phyloP scores from a whole-genome alignment of 2,329 filamentous ascomycete species.

The Pezicula carpinea region DNA sequence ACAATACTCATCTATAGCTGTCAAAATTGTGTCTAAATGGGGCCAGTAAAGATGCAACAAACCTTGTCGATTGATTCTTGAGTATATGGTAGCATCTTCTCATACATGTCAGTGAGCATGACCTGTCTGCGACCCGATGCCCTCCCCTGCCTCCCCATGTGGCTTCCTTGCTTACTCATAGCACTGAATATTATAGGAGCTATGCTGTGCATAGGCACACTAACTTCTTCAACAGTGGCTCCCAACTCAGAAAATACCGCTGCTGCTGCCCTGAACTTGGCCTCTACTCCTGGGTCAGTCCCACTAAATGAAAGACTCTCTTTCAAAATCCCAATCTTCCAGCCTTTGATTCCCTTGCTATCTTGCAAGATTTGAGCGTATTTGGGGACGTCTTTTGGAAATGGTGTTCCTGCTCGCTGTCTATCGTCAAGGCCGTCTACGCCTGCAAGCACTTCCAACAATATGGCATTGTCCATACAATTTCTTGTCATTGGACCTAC shows the following conservation, averaged over 20 bases:
- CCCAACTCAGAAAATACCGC: conserved; percentile 39
- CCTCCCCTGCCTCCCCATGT: conserved; percentile 11
- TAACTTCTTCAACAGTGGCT: conserved; percentile 44
- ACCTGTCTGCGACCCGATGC: conserved; percentile 15
- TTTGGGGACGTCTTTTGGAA: conserved; percentile 16
- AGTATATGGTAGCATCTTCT: conserved; percentile 14
- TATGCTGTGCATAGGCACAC: conserved; percentile 39
- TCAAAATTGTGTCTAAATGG: too few relatives aligned
- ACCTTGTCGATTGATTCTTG: conserved; percentile 14
- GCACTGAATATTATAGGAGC: conserved; percentile 15
- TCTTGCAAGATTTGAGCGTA: conserved; percentile 12
- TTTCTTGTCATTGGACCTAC: conserved; percentile 39
- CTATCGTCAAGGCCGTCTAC: conserved; percentile 45
- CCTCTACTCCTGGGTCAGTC: conserved; percentile 31
- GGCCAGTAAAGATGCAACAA: too few relatives aligned
- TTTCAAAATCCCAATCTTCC: conserved; percentile 38
- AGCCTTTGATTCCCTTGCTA: conserved; percentile 23
- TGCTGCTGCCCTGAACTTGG: conserved; percentile 37
- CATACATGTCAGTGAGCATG: conserved; percentile 17
- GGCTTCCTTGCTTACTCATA: conserved; percentile 12
- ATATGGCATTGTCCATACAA: conserved; percentile 35
- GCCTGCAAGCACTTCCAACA: conserved; percentile 42
- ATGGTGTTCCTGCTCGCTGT: conserved; percentile 31
- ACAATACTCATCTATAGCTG: conserved; percentile 11
- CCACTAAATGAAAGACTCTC: conserved; percentile 40